Percentiles rank a stretch among this genome's conserved stretches.
Conservation (phyloP, 768 basidiomycete species). For the Boletus coccyginus region DNA sequence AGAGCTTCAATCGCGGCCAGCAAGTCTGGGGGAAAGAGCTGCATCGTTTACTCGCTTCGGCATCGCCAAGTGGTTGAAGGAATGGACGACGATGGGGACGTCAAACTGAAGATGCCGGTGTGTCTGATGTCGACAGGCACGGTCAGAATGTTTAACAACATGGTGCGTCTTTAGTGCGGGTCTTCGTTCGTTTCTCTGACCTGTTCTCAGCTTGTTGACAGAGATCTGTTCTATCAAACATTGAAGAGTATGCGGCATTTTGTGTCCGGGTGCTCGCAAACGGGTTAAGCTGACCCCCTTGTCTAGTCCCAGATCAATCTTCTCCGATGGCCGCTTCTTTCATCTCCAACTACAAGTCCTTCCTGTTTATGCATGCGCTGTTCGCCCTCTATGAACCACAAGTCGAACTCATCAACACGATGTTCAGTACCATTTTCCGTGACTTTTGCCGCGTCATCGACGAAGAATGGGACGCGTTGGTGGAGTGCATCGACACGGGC, state of each 20-base stretch:
- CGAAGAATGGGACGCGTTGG: conserved; percentile 20
- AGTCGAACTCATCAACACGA: conserved; percentile 19
- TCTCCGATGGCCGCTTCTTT: conserved; percentile 17
- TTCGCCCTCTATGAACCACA: conserved; percentile 22
- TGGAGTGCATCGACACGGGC: conserved; percentile 16
- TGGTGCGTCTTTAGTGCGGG: conserved; percentile 1
- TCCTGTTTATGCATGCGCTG: conserved; percentile 21
- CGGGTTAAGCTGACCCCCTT: neutral
- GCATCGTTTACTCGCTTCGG: conserved; percentile 22
- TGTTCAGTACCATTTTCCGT: conserved; percentile 21
- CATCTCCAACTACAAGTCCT: conserved; percentile 20
- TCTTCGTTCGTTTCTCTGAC: neutral
- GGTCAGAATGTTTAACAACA: conserved; percentile 20
- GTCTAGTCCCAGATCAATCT: conserved; percentile 14
- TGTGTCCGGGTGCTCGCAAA: too few relatives aligned
- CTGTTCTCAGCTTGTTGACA: conserved; percentile 11
- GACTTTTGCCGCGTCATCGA: conserved; percentile 21
- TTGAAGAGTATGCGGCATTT: conserved; percentile 3
- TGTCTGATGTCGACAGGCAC: conserved; percentile 23
- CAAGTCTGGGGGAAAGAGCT: conserved; percentile 14
- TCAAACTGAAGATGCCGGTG: conserved; percentile 14
- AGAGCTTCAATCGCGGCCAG: conserved; percentile 8
- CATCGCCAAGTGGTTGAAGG: conserved; percentile 11
- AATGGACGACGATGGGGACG: conserved; percentile 4
- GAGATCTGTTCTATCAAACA: conserved; percentile 6